phyloP scores from a whole-genome alignment of 202 grass and related monocot genomes.

The Saccharum hybrid region DNA sequence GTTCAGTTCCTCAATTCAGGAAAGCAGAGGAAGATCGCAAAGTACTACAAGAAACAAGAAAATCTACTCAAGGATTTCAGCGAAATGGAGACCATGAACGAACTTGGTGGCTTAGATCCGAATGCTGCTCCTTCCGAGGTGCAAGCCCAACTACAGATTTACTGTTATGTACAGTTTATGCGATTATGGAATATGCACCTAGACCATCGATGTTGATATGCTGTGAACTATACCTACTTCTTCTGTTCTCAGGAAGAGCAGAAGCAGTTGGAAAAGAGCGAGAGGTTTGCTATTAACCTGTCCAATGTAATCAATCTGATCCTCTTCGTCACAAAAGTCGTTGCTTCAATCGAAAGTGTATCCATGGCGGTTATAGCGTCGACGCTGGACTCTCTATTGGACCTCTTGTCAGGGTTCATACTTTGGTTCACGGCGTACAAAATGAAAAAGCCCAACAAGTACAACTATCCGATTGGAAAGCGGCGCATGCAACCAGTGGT shows the following conservation, averaged over 20 bases:
- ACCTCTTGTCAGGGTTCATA: conserved; percentile 84
- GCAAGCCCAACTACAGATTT: background rate
- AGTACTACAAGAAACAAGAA: conserved; percentile 92
- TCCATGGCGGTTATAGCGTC: conserved; percentile 91
- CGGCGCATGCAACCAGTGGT: conserved; percentile 91
- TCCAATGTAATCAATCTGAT: conserved; percentile 70
- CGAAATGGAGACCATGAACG: conserved; percentile 86
- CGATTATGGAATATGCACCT: conserved; percentile 5
- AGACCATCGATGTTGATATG: background rate
- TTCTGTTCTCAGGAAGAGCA: conserved; percentile 60
- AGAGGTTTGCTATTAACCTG: conserved; percentile 67
- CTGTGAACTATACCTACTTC: background rate
- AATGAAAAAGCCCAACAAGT: conserved; percentile 91
- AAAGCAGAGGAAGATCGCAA: conserved; percentile 80
- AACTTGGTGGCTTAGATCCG: conserved; percentile 53
- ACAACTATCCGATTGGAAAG: conserved; percentile 85
- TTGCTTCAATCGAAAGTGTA: conserved; percentile 53
- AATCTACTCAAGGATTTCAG: conserved; percentile 78
- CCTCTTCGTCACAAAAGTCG: conserved; percentile 71
- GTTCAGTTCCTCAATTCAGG: conserved; percentile 46
- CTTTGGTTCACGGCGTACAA: conserved; percentile 73
- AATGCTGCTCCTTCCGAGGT: conserved; percentile 71
- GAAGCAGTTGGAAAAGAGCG: conserved; percentile 58
- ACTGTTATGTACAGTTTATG: background rate
- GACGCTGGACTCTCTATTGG: conserved; percentile 80